These are phyloP conservation scores for Phyllosticta paracitricarpa DNA, from an alignment of 2,329 filamentous ascomycete genomes.

Conservation along the genomic window DNA sequence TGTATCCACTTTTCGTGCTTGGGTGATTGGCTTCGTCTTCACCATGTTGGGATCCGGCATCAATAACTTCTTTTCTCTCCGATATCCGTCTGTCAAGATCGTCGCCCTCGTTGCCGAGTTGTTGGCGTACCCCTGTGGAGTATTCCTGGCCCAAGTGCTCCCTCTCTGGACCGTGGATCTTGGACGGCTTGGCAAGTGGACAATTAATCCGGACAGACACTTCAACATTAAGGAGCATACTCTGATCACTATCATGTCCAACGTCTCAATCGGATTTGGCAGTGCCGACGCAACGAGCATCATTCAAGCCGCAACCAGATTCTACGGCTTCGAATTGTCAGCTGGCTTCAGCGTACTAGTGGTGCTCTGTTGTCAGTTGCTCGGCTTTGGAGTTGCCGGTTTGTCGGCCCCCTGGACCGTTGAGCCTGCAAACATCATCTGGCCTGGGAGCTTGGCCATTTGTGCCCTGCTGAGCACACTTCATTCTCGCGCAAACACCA, in stretches of 20 bases:
- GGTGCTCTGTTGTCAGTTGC: slow-evolving; percentile 7
- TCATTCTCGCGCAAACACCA: slow-evolving; percentile 16
- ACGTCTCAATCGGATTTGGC: slow-evolving; percentile 37
- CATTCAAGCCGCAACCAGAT: slow-evolving; percentile 59
- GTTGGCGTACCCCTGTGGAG: slow-evolving; percentile 10
- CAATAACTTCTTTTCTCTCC: slow-evolving; percentile 22
- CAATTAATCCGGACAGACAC: slow-evolving; percentile 41
- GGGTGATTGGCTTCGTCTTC: slow-evolving; percentile 21
- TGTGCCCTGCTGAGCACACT: slow-evolving; percentile 18
- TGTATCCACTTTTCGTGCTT: slow-evolving; percentile 11
- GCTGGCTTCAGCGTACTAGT: slow-evolving; percentile 16
- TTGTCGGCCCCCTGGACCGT: slow-evolving; percentile 16
- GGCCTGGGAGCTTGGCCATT: slow-evolving; percentile 17
- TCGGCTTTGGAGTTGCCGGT: slow-evolving; percentile 19
- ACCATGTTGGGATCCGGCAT: slow-evolving; percentile 18
- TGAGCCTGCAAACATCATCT: slow-evolving; percentile 19
- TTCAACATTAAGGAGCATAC: slow-evolving; percentile 56
- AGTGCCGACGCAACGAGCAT: slow-evolving; percentile 64
- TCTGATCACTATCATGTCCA: slow-evolving; percentile 54
- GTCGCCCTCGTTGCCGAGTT: slow-evolving; percentile 22
- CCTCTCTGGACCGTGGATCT: slow-evolving; percentile 23
- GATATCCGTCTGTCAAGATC: slow-evolving; percentile 22
- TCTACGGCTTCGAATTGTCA: slow-evolving; percentile 44
- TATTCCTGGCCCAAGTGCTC: slow-evolving; percentile 29
- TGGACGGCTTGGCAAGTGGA: slow-evolving; percentile 46